Base-by-base conservation (phyloP, 2,329 filamentous ascomycete species). In the Fonsecaea pedrosoi region DNA sequence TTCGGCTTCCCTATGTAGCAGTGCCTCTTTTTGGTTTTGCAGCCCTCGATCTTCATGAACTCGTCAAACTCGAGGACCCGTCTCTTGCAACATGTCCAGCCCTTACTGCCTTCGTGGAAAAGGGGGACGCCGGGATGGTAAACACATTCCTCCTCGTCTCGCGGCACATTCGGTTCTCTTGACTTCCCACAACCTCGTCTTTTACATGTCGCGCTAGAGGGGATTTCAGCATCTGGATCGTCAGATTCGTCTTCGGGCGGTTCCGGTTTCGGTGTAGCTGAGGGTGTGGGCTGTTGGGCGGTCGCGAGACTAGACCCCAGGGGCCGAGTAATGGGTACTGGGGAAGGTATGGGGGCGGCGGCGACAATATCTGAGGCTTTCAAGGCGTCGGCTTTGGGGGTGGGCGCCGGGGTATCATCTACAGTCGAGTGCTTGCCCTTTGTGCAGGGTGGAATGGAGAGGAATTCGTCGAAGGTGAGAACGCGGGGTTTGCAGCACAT, bases 401-500 rank as follows among this genome's bases (percentile, higher is more conserved):
- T 82, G 15, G 82, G 83, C 75, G 66, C 79, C 18, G 89, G 84
- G 6, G 86, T 87, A 74, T 89, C 87, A 71, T 97, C 94, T 69
- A 95, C 91, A 12, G 92, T 93, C 66, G 92, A 95, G 83, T 99
- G 95, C 75, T 90, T 94, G 75, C 95, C 95, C 12, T 89, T 91
- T 32, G 95, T 97, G 85, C 95, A 99, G 42, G 95, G 94, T 58
- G 91, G 84, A 74, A 99, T 98, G 68, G 84, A 80, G 79, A 99
- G 92, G 84, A 99, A 99, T 82, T 99, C 95, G 81, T 99, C 95
- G 78, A 99, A 99, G 67, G 93, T 97, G 74, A 99, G 85, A 74
- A 98, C 93, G 75, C 95, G 91, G 65, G 94, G 90, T 82, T 97
- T 98, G 87, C 95, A 99, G 84, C 95, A 99, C 83, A 96, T 96